These are phyloP conservation scores for Tothia fuscella DNA, from an alignment of 2,329 filamentous ascomycete species.

Conservation along the genomic window DNA sequence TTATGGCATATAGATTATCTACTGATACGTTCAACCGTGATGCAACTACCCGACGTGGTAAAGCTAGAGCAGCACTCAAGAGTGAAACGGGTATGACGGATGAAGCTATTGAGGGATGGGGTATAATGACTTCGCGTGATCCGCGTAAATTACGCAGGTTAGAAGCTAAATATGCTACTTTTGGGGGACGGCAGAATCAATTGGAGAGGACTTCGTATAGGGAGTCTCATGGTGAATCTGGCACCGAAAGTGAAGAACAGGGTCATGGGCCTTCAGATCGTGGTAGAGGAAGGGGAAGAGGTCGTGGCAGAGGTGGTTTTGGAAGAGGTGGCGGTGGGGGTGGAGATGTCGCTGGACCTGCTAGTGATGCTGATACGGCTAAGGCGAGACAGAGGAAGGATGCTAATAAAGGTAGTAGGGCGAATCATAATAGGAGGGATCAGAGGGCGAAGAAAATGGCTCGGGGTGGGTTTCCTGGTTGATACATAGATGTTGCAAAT, in stretches of 20 bases:
- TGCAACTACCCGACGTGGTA: conserved; percentile 53
- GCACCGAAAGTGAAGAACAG: conserved; percentile 35
- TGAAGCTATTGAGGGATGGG: conserved; percentile 91
- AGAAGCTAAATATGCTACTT: conserved; percentile 57
- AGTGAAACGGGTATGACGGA: conserved; percentile 80
- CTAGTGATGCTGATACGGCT: conserved; percentile 60
- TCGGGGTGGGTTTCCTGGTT: conserved; percentile 28
- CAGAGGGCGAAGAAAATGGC: conserved; percentile 51
- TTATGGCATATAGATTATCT: conserved; percentile 55
- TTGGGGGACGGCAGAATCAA: conserved; percentile 53
- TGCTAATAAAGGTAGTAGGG: conserved; percentile 65
- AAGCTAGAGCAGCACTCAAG: conserved; percentile 51
- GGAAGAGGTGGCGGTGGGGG: conserved; percentile 24
- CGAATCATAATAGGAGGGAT: conserved; percentile 79
- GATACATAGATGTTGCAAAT: too few species aligned
- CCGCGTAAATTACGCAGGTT: conserved; percentile 55
- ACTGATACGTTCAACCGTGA: conserved; percentile 60
- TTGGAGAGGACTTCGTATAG: conserved; percentile 56
- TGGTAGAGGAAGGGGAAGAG: conserved; percentile 35
- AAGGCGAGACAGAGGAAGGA: conserved; percentile 65
- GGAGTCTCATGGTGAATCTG: conserved; percentile 41
- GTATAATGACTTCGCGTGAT: conserved; percentile 68
- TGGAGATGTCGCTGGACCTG: conserved; percentile 49
- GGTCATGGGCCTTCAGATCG: conserved; percentile 31
- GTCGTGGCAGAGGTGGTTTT: conserved; percentile 34